Percentiles rank a stretch among this genome's conserved stretches.
These are phyloP conservation scores for Brassica cretica DNA, from an alignment of 345 rosid genomes.

Conservation along the genomic window DNA sequence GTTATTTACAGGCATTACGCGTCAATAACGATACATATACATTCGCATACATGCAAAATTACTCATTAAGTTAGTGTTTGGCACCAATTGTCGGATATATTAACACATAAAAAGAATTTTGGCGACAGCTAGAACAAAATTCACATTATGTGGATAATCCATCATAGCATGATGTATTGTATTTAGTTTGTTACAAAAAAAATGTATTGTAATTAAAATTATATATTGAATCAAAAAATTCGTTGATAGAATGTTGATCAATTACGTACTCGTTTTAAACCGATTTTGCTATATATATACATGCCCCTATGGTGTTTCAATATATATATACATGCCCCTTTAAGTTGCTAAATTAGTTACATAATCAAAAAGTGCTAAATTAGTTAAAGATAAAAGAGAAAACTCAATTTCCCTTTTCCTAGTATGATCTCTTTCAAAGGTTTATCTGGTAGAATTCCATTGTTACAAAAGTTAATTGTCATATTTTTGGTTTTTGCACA, in stretches of 20 bases:
- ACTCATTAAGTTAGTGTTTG: not conserved
- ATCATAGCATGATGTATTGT: not conserved
- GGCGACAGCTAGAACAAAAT: not conserved
- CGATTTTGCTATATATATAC: not conserved
- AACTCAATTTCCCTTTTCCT: not conserved
- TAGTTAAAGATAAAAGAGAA: not conserved
- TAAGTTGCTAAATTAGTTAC: too few species aligned
- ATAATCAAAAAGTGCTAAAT: too few species aligned
- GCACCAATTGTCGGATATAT: not conserved
- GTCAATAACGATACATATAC: not conserved
- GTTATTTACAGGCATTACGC: not conserved
- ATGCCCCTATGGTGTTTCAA: too few species aligned
- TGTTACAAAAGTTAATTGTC: not conserved
- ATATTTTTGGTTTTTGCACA: too few species aligned
- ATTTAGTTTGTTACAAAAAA: too few species aligned
- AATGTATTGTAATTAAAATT: not conserved
- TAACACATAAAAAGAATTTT: not conserved
- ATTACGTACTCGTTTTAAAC: not conserved
- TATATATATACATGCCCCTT: too few species aligned
- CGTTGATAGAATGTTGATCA: not conserved
- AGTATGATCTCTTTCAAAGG: not conserved
- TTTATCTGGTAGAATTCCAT: not conserved
- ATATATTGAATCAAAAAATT: not conserved
- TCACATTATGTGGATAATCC: not conserved
- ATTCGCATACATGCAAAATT: conserved; percentile 21